Evolutionary conservation across 495 filamentous ascomycete genomes (phyloP), one percentile per base, ranked within the genome.

Genomic region (Saxispiralis lemnorum): DNA sequence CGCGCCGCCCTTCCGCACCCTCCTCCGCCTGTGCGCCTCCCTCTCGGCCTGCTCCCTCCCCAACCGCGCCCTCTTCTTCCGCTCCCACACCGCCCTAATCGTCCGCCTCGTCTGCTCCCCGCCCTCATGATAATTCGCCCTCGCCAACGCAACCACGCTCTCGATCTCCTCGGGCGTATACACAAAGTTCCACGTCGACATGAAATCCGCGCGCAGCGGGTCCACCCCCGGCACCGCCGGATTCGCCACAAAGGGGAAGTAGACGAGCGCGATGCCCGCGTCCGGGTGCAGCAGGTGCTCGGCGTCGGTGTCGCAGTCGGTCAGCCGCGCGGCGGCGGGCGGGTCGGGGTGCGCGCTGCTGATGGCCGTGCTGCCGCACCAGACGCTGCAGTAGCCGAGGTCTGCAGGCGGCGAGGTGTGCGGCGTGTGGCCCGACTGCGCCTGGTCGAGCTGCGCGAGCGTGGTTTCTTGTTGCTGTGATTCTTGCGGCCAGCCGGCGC

Each of bases 101-200:
- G 79, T 79, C 17, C 75, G 69, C 45, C 74, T 76, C 17, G 83
- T 78, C 60, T 78, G 75, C 34, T 81, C 79, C 43, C 71, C 66
- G 0, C 89, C 84, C 57, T 89, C 79, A 5, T 67, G 69, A 48
- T 82, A 97, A 59, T 97, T 97, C 2, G 83, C 83, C 46, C 75
- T 71, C 1, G 89, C 87, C 7, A 97, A 70, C 16, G 71, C 70
- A 7, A 92, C 77, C 0, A 88, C 60, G 41, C 68, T 70, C 35
- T 72, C 67, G 35, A 93, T 71, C 46, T 85, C 72, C 31, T 79
- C 70, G 3, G 66, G 53, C 2, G 71, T 74, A 35, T 54, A 54
- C 35, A 53, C 75, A 56, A 95, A 95, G 58, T 95, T 97, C 89
- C 89, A 96, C 1, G 89, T 97, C 51, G 75, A 82, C 60, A 95